These are phyloP conservation scores for Talaromyces sp. DNA, from an alignment of 2,329 filamentous ascomycete genomes.

Conservation along the genomic window DNA sequence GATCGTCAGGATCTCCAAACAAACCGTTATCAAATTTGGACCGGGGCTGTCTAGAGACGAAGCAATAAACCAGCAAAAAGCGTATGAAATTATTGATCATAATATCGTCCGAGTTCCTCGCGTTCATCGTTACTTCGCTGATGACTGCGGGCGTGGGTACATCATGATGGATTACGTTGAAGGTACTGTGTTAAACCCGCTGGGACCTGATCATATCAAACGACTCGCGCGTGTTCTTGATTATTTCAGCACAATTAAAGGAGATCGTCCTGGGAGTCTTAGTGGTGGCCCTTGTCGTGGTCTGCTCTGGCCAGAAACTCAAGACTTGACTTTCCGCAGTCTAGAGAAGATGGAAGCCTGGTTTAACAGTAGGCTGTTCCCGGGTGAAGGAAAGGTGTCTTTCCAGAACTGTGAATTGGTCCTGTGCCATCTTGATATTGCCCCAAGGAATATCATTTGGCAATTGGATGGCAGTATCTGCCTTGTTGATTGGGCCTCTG, in stretches of 20 bases:
- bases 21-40: background rate
- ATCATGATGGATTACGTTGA: background rate
- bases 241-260: background rate
- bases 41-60: background rate
- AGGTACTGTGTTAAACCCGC: background rate
- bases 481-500: slow-evolving; percentile 20
- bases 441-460: slow-evolving; percentile 17
- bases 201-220: background rate
- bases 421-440: slow-evolving; percentile 11
- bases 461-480: slow-evolving; percentile 16
- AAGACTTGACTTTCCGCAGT: background rate
- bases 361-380: slow-evolving; percentile 1
- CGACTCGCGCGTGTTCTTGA: background rate
- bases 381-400: background rate
- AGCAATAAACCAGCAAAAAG: background rate
- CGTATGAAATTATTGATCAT: background rate
- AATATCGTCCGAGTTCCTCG: background rate
- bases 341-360: background rate
- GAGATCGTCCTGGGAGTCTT: background rate
- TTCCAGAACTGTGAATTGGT: slow-evolving; percentile 2
- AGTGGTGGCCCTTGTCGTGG: background rate
- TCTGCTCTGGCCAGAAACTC: background rate
- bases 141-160: background rate
- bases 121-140: background rate
- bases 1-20: background rate